phyloP scores from a whole-genome alignment of 2,329 filamentous ascomycete genomes.

The Xylariomycetidae sp. region DNA sequence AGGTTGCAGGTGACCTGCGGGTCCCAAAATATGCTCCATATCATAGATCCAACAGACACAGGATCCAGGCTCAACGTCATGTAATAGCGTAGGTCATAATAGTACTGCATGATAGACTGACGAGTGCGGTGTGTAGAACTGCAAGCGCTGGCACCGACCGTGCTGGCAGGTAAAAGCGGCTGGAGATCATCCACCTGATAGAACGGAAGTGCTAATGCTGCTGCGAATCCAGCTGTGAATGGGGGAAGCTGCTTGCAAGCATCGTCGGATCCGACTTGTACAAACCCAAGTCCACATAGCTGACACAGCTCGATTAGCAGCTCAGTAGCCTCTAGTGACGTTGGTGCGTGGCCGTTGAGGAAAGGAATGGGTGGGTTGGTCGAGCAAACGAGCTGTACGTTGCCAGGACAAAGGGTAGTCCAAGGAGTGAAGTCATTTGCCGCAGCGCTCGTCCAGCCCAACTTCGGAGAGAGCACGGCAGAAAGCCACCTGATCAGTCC shows the following conservation, averaged over 20 bases:
- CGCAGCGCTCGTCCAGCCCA: conserved; percentile 3
- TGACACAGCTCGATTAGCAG: conserved; percentile 1
- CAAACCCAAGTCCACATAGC: background rate
- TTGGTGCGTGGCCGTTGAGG: conserved; percentile 1
- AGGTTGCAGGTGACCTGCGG: conserved; percentile 26
- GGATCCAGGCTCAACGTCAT: conserved; percentile 29
- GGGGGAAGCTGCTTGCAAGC: background rate
- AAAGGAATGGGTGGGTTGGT: background rate
- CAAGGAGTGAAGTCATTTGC: background rate
- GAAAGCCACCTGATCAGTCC: conserved; percentile 6
- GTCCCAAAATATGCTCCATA: conserved; percentile 29
- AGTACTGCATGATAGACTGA: conserved; percentile 3
- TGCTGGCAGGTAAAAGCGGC: conserved; percentile 1
- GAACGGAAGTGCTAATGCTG: conserved; percentile 6
- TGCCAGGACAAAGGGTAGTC: background rate
- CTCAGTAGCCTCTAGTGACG: conserved; percentile 2
- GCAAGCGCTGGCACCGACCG: background rate
- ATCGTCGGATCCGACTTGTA: background rate
- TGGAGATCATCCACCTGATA: conserved; percentile 2
- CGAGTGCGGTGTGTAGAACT: background rate
- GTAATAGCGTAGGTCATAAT: conserved; percentile 18
- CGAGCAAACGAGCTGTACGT: background rate
- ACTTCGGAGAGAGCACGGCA: conserved; percentile 5
- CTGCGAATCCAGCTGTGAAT: conserved; percentile 4
- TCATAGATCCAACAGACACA: conserved; percentile 17